Evolutionary conservation across 768 basidiomycete genomes (phyloP), one percentile per base, ranked within the genome.

Genomic region (Podaxis sp.): DNA sequence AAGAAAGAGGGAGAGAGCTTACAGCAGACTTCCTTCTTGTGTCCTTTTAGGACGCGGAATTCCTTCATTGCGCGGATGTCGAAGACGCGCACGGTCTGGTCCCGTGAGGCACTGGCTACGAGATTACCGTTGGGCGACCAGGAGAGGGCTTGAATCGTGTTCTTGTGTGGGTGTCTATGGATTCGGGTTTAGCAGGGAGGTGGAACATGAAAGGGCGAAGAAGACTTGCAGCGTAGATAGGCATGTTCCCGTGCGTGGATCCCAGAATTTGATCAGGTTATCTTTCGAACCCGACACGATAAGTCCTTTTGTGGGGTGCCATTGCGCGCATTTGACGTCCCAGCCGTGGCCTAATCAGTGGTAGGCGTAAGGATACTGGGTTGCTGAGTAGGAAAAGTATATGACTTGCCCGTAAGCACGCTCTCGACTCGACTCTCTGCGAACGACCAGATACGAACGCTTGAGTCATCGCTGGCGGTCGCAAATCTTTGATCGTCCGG

Each of bases 51-150:
- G 17, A 93, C 78, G 24, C 92, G 86, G 73, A 93, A 87, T 73
- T 99, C 96, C 74, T 96, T 96, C 92, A 99, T 96, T 54, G 95
- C 95, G 17, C 97, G 88, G 66, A 99, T 98, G 71, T 99, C 97
- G 70, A 98, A 99, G 11, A 99, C 91, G 36, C 96, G 89, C 40
- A 98, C 88, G 12, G 93, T 91, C 71, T 96, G 94, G 71, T 99
- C 97, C 49, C 97, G 86, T 15, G 95, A 96, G 5, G 94, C 97
- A 60, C 95, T 96, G 17, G 96, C 96, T 15, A 99, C 87, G 46
- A 95, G 80, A 72, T 97, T 91, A 5, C 97, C 97, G 66, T 96
- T 92, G 0, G 95, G 95, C 37, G 90, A 95, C 96, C 96, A 99
- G 13, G 88, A 81, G 7, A 95, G 79, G 0, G 95, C 91, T 74